Base-by-base conservation (phyloP, 2,329 filamentous ascomycete species). In the Penicillium sumatraense region DNA sequence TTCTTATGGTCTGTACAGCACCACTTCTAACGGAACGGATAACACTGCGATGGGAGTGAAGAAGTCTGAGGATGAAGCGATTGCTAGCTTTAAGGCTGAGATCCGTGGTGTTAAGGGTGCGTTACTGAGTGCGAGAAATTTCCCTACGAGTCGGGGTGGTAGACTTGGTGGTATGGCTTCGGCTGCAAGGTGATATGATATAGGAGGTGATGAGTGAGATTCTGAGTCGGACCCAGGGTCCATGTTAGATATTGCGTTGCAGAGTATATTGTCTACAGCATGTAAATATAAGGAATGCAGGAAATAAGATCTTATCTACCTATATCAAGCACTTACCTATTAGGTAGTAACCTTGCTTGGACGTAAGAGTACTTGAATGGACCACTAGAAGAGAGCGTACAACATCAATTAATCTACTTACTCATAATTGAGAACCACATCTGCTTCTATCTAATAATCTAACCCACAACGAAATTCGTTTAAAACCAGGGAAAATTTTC, bases 61-160 rank as follows among this genome's bases (percentile, higher is more conserved):
- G 24, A 75, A 75, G 61, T 75, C 71, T 20, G 80, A 82, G 61
- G 79, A 82, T 23, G 84, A 86, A 63, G 83, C 82, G n/a, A 80
- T 86, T 53, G 77, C 83, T 13, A 75, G 78, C 31, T 73, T 88
- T 59, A 84, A 83, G 69, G 77, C 78, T 38, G 85, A 88, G 62
- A 87, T 88, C 49, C 73, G 84, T 53, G 80, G 82, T 29, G 81
- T 88, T 18, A 88, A 88, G 69, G 86, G 85, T 11, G 83, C 85
- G 2, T 74, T 88, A 53, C 68, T 88, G 58, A 86, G 83, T 67
- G 83, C 85, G 8, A 82, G 83, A 59, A 84, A 86, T 58, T 88
- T 88, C 60, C 83, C 81, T 31, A 57, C 72, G 11, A 67, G 71
- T 51, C 67, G 69, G 8, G 68, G 65, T 7, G 64, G 65, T 16